Evolutionary conservation across 2,329 filamentous ascomycete genomes (phyloP), one percentile per base, ranked within the genome.

Genomic region (Tolypocladium pustulatum): DNA sequence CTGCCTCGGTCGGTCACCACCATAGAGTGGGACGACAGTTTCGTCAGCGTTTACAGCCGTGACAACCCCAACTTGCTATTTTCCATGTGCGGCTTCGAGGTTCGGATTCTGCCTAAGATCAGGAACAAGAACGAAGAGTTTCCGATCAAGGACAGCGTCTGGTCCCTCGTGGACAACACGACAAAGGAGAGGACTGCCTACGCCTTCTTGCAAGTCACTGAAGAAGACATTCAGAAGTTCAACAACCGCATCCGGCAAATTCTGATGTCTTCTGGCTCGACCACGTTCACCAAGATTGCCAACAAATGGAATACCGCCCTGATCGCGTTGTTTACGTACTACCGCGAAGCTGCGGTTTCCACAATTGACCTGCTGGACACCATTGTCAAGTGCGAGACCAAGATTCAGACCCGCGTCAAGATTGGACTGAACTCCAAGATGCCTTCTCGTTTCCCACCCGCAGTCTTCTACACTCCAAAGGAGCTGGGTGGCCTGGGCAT

Each of bases 281-380:
- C 94, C 0, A 99, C 94, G 0, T 99, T 99, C 76, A 99, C 94
- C 53, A 99, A 99, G 82, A 99, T 99, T 69, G 94, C 95, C 54
- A 99, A 99, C 77, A 99, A 99, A 77, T 99, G 95, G 94, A 99
- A 99, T 75, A 99, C 94, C 0, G 94, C 91, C 1, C 75, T 99
- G 65, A 99, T 99, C 68, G 92, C 94, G 0, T 82, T 99, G 32
- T 99, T 99, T 76, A 97, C 94, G 0, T 99, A 99, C 75, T 99
- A 99, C 71, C 90, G 94, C 71, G 94, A 99, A 71, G 94, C 94
- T 54, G 94, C 94, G 20, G 93, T 97, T 1, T 96, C 93, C 0
- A 99, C 95, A 0, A 90, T 97, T 61, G 89, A 91, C 61, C 80
- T 99, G 5, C 82, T 99, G 3, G 94, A 99, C 70, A 97, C 93